These are phyloP conservation scores for Penicillium salamii DNA, from an alignment of 495 filamentous ascomycete genomes.

Conservation along the genomic window DNA sequence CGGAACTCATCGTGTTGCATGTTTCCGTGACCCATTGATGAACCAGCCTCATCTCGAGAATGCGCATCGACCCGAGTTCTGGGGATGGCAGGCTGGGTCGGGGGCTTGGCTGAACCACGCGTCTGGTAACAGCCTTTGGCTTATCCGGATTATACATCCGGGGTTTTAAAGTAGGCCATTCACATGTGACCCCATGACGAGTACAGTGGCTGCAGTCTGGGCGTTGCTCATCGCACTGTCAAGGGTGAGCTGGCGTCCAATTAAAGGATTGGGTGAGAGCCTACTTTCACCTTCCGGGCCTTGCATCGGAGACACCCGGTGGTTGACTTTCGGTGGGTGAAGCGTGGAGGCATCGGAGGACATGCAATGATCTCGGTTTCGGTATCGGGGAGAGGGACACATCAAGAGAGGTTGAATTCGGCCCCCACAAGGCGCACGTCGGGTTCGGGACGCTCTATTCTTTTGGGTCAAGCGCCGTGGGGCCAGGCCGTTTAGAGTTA, in stretches of 20 bases:
- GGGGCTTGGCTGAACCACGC: not conserved
- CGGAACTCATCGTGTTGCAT: constrained; percentile 20
- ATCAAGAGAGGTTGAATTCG: not conserved
- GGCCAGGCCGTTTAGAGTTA: not conserved
- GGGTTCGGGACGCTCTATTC: constrained; percentile 13
- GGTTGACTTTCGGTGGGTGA: constrained; percentile 41
- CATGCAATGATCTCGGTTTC: not conserved
- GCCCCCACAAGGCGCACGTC: constrained; percentile 9
- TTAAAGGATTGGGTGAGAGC: not conserved
- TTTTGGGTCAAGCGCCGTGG: constrained; percentile 12
- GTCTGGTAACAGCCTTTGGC: not conserved
- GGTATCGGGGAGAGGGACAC: no score
- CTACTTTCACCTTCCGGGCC: constrained; percentile 42
- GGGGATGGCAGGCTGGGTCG: constrained; percentile 6
- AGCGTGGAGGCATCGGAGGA: constrained; percentile 13
- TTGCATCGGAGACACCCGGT: constrained; percentile 48
- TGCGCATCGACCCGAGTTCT: constrained; percentile 10
- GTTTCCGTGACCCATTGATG: constrained; percentile 22
- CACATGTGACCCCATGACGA: constrained; percentile 16
- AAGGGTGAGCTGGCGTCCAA: not conserved
- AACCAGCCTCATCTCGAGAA: constrained; percentile 20
- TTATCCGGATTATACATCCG: constrained; percentile 15
- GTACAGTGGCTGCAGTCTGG: constrained; percentile 22
- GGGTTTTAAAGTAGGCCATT: constrained; percentile 12
- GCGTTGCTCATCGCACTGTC: constrained; percentile 16